Base-by-base conservation (phyloP, 2,329 filamentous ascomycete genomes). In the Botrytis porri region DNA sequence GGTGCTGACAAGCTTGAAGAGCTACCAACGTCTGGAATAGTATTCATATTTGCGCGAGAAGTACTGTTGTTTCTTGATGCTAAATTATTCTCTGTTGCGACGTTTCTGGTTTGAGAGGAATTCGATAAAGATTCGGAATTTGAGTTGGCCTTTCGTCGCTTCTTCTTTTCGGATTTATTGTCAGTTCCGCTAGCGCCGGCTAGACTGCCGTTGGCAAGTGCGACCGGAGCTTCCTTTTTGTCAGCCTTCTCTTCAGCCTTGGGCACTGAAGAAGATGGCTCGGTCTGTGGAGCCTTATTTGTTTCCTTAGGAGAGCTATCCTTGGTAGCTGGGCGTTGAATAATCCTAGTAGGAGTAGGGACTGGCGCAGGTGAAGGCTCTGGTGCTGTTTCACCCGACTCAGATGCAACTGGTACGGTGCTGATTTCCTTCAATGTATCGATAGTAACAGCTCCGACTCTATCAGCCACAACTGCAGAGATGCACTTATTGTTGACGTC, bases 401-500 rank as follows among this genome's bases (percentile, higher is more conserved):
- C 65, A 12, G 67, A 62, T 57, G 67, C 51, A n/a, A 77, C 76
- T 25, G 75, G 72, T 20, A 69, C 69, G n/a, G 75, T 57, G 57
- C 73, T 37, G 41, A 84, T 82, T 61, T 88, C 86, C 79, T 86
- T 88, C 37, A 83, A 57, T 75, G 93, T 91, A 48, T 89, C 87
- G 69, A 97, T 91, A 59, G 89, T 89, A 73, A 97, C 93, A 41
- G 92, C 84, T 14, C 93, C 93, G 71, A 89, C 87, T 70, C 91
- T 86, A 62, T 93, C 86, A 3, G 93, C 95, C 81, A 97, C 90
- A 57, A 96, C 88, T 0, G 92, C 87, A 71, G 91, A 85, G 57
- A 97, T 85, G 70, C 97, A 93, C 85, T 97, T 97, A 83, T 94
- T 95, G 75, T 98, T 93, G 77, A 90, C 89, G 77, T 91, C 92